Percentiles rank a stretch among this genome's conserved stretches.
Conservation (phyloP, 2,329 filamentous ascomycete species). For the Fusarium pseudocircinatum region DNA sequence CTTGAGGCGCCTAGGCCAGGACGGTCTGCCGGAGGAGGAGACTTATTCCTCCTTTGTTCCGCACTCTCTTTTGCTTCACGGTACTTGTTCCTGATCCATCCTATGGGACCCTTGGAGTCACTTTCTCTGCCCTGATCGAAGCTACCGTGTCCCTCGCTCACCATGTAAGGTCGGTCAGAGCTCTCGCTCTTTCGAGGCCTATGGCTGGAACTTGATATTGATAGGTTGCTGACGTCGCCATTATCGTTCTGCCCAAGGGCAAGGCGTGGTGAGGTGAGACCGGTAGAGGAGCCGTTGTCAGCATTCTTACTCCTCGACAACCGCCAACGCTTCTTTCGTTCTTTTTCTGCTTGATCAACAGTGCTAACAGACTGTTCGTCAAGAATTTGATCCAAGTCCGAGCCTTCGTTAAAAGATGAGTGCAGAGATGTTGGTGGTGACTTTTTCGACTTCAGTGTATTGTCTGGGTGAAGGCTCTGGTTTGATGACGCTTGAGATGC, state of each 20-base stretch:
- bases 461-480: constrained; percentile 55
- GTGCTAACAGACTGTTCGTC: constrained; percentile 63
- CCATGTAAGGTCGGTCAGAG: constrained; percentile 54
- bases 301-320: constrained; percentile 72
- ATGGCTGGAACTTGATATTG: constrained; percentile 70
- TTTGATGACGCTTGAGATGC: constrained; percentile 57
- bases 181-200: constrained; percentile 62
- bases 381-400: constrained; percentile 75
- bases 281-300: constrained; percentile 58
- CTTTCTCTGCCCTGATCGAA: constrained; percentile 55
- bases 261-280: constrained; percentile 56
- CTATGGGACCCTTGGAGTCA: constrained; percentile 62
- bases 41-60: constrained; percentile 66
- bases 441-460: constrained; percentile 69
- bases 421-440: constrained; percentile 82
- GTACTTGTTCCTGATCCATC: constrained; percentile 70
- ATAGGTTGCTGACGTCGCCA: constrained; percentile 73
- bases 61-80: constrained; percentile 67
- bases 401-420: constrained; percentile 82
- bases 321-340: constrained; percentile 77
- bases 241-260: constrained; percentile 69
- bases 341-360: constrained; percentile 66
- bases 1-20: constrained; percentile 39
- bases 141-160: constrained; percentile 52
- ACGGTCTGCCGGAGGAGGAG: constrained; percentile 60